Evolutionary conservation across 805 yeast genomes (phyloP).

Genomic region (Nakazawaea peltata): DNA sequence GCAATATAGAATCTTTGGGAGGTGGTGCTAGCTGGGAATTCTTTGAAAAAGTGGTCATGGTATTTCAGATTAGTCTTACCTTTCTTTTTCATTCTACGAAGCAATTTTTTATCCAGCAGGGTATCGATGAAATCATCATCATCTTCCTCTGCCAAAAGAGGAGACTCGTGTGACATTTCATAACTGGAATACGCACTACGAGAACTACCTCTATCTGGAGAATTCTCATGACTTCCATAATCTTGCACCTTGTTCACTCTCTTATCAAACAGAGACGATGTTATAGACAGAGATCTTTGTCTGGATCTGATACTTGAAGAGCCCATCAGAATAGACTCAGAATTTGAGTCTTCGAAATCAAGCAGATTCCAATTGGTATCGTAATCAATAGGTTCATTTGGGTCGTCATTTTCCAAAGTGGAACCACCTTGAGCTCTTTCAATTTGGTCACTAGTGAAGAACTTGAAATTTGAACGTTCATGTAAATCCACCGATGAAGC

Average conservation of each 20-base stretch:
- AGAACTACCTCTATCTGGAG: slow-evolving; percentile 11
- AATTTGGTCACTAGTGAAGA: slow-evolving; percentile 77
- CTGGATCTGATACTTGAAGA: slow-evolving; percentile 2
- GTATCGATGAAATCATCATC: slow-evolving; percentile 16
- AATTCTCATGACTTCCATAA: slow-evolving; percentile 10
- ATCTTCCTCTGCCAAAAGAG: slow-evolving; percentile 13
- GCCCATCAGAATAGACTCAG: neutral
- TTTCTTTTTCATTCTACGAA: neutral
- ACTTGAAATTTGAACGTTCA: slow-evolving; percentile 50
- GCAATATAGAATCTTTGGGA: slow-evolving; percentile 86
- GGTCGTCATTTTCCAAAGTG: slow-evolving; percentile 38
- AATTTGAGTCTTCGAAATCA: slow-evolving; percentile 29
- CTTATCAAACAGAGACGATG: slow-evolving; percentile 9
- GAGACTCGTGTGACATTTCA: slow-evolving; percentile 12
- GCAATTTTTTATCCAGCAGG: neutral
- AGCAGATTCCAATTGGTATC: slow-evolving; percentile 69
- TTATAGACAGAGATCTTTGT: slow-evolving; percentile 5
- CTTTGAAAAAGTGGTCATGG: slow-evolving; percentile 37
- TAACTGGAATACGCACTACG: slow-evolving; percentile 11
- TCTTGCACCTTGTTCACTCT: slow-evolving; percentile 5
- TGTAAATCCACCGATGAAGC: slow-evolving; percentile 28
- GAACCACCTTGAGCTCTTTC: slow-evolving; percentile 86
- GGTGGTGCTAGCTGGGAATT: slow-evolving; percentile 31
- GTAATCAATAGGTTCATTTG: slow-evolving; percentile 50
- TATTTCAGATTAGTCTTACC: slow-evolving; percentile 18